Evolutionary conservation across 495 filamentous ascomycete species (phyloP).

Genomic region (Friedmanniomyces simplex): DNA sequence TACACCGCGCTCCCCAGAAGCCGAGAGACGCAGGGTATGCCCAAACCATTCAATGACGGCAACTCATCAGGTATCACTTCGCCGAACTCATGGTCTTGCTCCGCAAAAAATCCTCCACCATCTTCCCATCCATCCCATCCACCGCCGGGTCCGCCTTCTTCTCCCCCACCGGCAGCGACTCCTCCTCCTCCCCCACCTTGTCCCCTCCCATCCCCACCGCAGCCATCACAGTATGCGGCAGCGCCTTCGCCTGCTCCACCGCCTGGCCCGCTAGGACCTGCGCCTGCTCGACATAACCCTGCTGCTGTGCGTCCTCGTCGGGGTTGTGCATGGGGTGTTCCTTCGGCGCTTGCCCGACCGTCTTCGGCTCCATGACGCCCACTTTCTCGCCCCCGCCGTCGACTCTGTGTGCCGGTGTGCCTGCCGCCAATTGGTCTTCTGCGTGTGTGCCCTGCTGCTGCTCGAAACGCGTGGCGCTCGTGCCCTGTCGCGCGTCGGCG

Average conservation of each 20-base stretch:
- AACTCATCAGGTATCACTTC: not conserved
- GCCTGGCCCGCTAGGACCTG: conserved; percentile 21
- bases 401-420: conserved; percentile 27
- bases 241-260: conserved; percentile 14
- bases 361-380: conserved; percentile 31
- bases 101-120: conserved; percentile 34
- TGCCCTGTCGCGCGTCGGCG: conserved; percentile 22
- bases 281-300: conserved; percentile 26
- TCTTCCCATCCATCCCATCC: conserved; percentile 20
- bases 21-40: too few species aligned
- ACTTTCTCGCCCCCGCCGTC: conserved; percentile 31
- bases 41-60: not conserved
- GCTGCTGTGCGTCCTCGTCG: conserved; percentile 4
- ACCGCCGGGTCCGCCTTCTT: conserved; percentile 23
- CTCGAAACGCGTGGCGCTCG: conserved; percentile 25
- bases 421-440: conserved; percentile 24
- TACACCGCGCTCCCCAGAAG: not conserved
- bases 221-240: conserved; percentile 12
- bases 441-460: conserved; percentile 33
- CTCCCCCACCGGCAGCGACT: conserved; percentile 14
- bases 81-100: conserved; percentile 15
- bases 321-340: conserved; percentile 20
- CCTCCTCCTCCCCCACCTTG: conserved; percentile 13
- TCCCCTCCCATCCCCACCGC: conserved; percentile 16
- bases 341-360: conserved; percentile 35